Conservation (phyloP, 768 basidiomycete genomes). For the Boletus tylopilopsis region DNA sequence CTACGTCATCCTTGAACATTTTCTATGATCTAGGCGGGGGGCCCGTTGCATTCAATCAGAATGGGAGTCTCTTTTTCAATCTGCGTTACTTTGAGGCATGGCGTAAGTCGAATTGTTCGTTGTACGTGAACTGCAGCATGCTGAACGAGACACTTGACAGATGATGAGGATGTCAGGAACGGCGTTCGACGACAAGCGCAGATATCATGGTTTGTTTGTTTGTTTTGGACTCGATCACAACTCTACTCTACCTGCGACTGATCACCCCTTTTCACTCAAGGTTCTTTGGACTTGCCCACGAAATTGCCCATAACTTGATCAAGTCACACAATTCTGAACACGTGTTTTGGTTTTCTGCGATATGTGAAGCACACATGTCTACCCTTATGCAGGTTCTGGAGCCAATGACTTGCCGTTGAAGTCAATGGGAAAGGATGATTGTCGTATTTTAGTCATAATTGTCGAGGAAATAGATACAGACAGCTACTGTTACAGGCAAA, state of each 20-base stretch:
- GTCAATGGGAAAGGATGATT: no score
- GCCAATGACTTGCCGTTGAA: no score
- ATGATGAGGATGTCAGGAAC: not conserved
- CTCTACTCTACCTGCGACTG: no score
- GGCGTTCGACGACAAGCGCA: not conserved
- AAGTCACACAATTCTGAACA: slow-evolving; percentile 81
- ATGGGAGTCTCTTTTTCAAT: not conserved
- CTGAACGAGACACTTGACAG: not conserved
- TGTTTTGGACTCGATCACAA: no score
- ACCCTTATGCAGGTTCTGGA: slow-evolving; percentile 31
- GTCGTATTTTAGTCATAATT: no score
- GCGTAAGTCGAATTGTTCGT: not conserved
- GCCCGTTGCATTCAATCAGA: not conserved
- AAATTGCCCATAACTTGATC: slow-evolving; percentile 86
- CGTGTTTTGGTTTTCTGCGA: slow-evolving; percentile 87
- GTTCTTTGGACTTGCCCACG: slow-evolving; percentile 88
- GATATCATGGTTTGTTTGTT: not conserved
- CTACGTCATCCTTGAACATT: not conserved
- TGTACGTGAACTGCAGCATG: no score
- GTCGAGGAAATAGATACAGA: no score
- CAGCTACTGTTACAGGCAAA: no score
- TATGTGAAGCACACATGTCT: slow-evolving; percentile 63
- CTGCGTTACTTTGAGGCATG: not conserved
- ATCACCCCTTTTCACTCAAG: slow-evolving; percentile 17
- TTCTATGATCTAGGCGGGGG: not conserved